These are phyloP conservation scores for Brassica juncea DNA, from an alignment of 345 rosid species.

Conservation along the genomic window DNA sequence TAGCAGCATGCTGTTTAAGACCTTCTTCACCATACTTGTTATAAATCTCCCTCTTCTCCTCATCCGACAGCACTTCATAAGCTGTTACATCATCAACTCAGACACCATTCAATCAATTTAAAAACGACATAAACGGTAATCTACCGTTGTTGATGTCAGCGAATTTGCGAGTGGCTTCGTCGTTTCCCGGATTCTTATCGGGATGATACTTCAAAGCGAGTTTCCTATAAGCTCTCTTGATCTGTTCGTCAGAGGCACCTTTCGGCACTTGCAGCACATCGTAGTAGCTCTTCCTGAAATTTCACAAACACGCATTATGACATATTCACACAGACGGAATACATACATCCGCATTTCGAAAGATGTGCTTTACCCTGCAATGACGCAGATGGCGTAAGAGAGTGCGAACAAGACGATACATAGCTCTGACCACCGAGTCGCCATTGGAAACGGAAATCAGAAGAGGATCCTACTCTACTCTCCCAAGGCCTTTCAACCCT, in stretches of 20 bases:
- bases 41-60: conserved; percentile 83
- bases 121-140: neutral
- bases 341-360: neutral
- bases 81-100: conserved; percentile 51
- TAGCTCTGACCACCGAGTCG: conserved; percentile 49
- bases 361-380: conserved; percentile 54
- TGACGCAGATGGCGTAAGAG: conserved; percentile 46
- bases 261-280: conserved; percentile 87
- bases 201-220: conserved; percentile 98
- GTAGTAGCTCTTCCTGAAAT: conserved; percentile 84
- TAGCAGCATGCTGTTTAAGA: conserved; percentile 85
- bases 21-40: conserved; percentile 96
- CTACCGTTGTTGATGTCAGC: conserved; percentile 91
- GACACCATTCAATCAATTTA: neutral
- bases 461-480: conserved; percentile 44
- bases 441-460: conserved; percentile 48
- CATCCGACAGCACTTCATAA: conserved; percentile 91
- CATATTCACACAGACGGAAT: neutral
- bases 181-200: conserved; percentile 92
- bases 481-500: neutral
- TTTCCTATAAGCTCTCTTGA: conserved; percentile 95
- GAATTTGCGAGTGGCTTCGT: conserved; percentile 85
- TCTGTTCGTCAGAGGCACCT: conserved; percentile 95
- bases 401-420: conserved; percentile 55
- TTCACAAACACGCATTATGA: neutral